Evolutionary conservation across 1,284 basidiomycete genomes (phyloP).

Genomic region (Moesziomyces aphidis): DNA sequence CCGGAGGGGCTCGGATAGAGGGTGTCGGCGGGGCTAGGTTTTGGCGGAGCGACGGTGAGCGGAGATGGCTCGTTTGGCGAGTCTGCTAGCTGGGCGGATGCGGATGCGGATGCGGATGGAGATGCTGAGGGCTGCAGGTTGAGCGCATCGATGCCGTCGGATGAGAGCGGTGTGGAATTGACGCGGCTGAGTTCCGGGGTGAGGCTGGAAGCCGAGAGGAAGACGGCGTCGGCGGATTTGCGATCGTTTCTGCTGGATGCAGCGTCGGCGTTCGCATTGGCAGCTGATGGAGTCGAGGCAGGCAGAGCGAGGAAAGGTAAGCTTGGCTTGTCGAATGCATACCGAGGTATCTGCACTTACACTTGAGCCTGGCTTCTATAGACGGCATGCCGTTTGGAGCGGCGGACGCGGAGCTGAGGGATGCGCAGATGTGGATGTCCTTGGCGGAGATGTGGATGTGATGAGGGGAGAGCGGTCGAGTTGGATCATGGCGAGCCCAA

Average conservation of each 20-base stretch:
- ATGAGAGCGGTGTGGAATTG: conserved; percentile 41
- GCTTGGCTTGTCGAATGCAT: too few species aligned
- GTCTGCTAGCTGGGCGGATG: conserved; percentile 5
- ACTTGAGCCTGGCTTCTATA: conserved; percentile 35
- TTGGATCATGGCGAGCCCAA: too few species aligned
- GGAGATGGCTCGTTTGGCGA: conserved; percentile 24
- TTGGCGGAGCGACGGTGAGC: conserved; percentile 45
- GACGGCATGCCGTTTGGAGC: conserved; percentile 23
- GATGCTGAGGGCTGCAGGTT: conserved; percentile 14
- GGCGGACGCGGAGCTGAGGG: background rate
- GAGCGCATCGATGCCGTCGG: conserved; percentile 26
- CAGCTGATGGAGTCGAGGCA: conserved; percentile 12
- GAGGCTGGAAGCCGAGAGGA: conserved; percentile 27
- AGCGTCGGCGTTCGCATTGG: conserved; percentile 21
- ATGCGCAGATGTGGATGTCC: background rate
- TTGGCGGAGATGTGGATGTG: background rate
- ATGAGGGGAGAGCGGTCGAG: too few species aligned
- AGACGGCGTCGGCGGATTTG: conserved; percentile 44
- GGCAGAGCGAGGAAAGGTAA: background rate
- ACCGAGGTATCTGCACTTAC: conserved; percentile 10
- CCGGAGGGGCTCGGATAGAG: conserved; percentile 55
- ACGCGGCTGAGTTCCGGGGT: conserved; percentile 40
- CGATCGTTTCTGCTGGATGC: conserved; percentile 24
- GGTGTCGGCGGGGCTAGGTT: conserved; percentile 47
- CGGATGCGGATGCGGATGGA: conserved; percentile 7